Percentiles rank a stretch among this genome's conserved stretches.
phyloP scores from a whole-genome alignment of 169 alveolate genomes.

The Babesia microti region DNA sequence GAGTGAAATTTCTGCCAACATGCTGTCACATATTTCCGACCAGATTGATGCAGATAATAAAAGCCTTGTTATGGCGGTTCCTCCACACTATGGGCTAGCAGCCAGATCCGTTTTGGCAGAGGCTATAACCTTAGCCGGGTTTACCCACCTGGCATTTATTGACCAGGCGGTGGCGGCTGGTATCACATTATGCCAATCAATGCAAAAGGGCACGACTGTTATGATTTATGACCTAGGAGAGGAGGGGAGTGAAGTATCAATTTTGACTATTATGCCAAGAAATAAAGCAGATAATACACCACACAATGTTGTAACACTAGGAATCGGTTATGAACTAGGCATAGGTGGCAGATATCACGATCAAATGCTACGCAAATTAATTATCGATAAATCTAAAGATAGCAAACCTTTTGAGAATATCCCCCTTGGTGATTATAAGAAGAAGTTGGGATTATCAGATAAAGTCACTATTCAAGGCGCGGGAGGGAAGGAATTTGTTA shows the following conservation, averaged over 20 bases:
- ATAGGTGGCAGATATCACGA: slow-evolving; percentile 42
- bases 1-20: too few relatives aligned
- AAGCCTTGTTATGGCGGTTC: slow-evolving; percentile 53
- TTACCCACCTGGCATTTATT: slow-evolving; percentile 43
- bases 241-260: slow-evolving; percentile 52
- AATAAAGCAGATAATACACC: slow-evolving; percentile 3
- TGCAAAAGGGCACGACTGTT: slow-evolving; percentile 43
- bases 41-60: too few relatives aligned
- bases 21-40: too few relatives aligned
- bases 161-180: slow-evolving; percentile 65
- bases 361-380: slow-evolving; percentile 19
- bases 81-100: slow-evolving; percentile 57
- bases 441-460: slow-evolving; percentile 21
- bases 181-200: slow-evolving; percentile 42
- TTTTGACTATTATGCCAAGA: slow-evolving; percentile 38
- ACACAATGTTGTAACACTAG: slow-evolving; percentile 9
- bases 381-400: slow-evolving; percentile 13
- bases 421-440: slow-evolving; percentile 23
- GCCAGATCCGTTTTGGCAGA: slow-evolving; percentile 43
- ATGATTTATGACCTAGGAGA: slow-evolving; percentile 61
- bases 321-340: slow-evolving; percentile 19
- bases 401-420: slow-evolving; percentile 28
- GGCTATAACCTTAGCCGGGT: slow-evolving; percentile 60
- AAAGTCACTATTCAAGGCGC: slow-evolving; percentile 10
- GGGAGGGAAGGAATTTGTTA: slow-evolving; percentile 22